Percentiles rank a stretch among this genome's conserved stretches.
Evolutionary conservation across 2,329 filamentous ascomycete species (phyloP).

Genomic region (Fusarium nematophilum): DNA sequence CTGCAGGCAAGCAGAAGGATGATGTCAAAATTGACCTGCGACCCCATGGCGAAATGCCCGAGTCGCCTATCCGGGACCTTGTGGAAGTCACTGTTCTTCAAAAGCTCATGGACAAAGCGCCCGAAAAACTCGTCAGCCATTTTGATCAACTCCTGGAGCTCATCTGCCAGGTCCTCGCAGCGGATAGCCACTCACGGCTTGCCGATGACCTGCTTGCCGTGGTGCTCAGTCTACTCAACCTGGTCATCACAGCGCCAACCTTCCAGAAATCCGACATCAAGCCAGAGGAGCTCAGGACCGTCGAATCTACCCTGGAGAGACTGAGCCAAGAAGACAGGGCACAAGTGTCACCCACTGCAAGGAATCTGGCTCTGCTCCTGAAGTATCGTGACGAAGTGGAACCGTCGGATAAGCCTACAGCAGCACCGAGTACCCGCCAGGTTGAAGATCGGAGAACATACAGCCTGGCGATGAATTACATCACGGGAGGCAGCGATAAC

Average conservation of each 20-base stretch:
- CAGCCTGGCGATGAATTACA: slow-evolving; percentile 71
- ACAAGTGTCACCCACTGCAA: slow-evolving; percentile 63
- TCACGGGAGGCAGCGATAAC: slow-evolving; percentile 67
- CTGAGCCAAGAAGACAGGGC: slow-evolving; percentile 53
- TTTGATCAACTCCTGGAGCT: slow-evolving; percentile 74
- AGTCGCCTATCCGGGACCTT: slow-evolving; percentile 61
- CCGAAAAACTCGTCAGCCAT: slow-evolving; percentile 71
- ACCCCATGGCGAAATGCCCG: slow-evolving; percentile 42
- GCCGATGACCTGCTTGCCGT: slow-evolving; percentile 63
- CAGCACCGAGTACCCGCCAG: slow-evolving; percentile 58
- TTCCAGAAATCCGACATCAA: slow-evolving; percentile 64
- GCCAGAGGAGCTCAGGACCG: slow-evolving; percentile 53
- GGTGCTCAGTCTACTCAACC: slow-evolving; percentile 70
- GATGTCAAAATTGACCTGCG: slow-evolving; percentile 44
- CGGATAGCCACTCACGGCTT: slow-evolving; percentile 54
- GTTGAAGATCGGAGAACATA: slow-evolving; percentile 72
- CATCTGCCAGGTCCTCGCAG: slow-evolving; percentile 68
- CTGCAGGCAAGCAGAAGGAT: slow-evolving; percentile 41
- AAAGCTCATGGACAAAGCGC: slow-evolving; percentile 71
- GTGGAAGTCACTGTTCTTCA: slow-evolving; percentile 72
- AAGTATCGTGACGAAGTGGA: slow-evolving; percentile 66
- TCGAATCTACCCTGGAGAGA: slow-evolving; percentile 61
- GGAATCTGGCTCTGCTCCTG: slow-evolving; percentile 66
- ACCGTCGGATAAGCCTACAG: slow-evolving; percentile 51
- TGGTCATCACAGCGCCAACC: slow-evolving; percentile 67